Base-by-base conservation (phyloP, 2,329 filamentous ascomycete genomes). In the Aspergillus caelatus region DNA sequence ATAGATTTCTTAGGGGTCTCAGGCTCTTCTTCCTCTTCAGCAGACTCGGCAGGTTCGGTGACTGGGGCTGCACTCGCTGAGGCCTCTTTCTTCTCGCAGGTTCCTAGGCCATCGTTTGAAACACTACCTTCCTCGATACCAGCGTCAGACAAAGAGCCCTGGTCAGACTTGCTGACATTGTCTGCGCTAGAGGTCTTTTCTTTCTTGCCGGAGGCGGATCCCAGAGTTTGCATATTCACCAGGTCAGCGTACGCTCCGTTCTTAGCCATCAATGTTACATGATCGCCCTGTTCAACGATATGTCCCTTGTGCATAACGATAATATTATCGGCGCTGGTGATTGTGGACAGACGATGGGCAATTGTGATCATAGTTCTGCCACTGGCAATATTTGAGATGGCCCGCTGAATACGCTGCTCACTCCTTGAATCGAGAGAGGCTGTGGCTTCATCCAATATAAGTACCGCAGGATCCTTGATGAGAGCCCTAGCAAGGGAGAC, bases 371-470 rank as follows among this genome's bases (percentile, higher is more conserved):
- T 75, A 1, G 76, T 77, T 5, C 71, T 66, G 7, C 64, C 91
- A 63, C 88, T 83, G 0, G 91, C 84, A 7, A 92, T 72, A 90
- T 63, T 88, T 68, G 95, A 91, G 1, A 97, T 83, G 14, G 94
- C 93, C 43, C 89, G 89, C 76, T 97, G 93, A 1, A 97, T 93
- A 10, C 94, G 88, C 58, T 90, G 91, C 78, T 97, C 94, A 1
- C 91, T 93, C 72, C 92, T 91, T 8, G 93, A 94, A 73, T 97
- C 94, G 0, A 97, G 84, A 6, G 92, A 92, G 39, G 90, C 93
- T 0, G 94, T 97, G 1, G 94, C 94, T 77, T 97, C 94, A 67
- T 97, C 94, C 3, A 97, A 87, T 1, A 97, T 86, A 1, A 97
- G 85, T 72, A 97, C 84, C 79, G 91, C 92, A 0, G 92, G 93